Conservation (phyloP, 1,139 yeast genomes). For the Geotrichum candidum region DNA sequence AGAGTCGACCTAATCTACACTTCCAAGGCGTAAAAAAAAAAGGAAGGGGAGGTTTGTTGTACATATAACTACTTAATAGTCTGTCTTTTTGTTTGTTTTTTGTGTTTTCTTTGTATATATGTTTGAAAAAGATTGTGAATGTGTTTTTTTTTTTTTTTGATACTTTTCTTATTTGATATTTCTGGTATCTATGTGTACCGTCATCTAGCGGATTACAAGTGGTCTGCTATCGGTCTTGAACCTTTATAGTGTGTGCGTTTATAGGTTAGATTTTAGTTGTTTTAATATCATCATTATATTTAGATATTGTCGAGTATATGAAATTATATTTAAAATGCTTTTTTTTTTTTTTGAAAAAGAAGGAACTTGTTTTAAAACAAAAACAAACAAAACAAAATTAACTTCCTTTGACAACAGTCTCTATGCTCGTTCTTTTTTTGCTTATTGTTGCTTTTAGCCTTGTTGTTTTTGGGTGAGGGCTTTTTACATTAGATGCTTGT, state of each 20-base stretch:
- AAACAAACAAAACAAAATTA: neutral
- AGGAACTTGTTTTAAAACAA: neutral
- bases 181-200: neutral
- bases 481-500: constrained; percentile 5
- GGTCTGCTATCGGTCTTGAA: no score
- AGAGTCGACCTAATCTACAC: constrained; percentile 36
- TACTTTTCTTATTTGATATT: neutral
- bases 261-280: neutral
- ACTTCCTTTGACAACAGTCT: neutral
- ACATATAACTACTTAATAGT: neutral
- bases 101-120: neutral
- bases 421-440: neutral
- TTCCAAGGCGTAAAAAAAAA: constrained; percentile 17
- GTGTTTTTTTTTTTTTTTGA: neutral
- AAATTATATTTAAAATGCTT: no score
- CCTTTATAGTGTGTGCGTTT: no score
- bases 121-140: neutral
- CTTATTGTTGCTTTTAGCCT: neutral
- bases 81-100: neutral
- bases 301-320: neutral
- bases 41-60: neutral
- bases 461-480: neutral
- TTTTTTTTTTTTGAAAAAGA: neutral
- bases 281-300: neutral
- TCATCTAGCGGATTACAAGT: neutral